Percentiles rank a stretch among this genome's conserved stretches.
Conservation (phyloP, 1,284 basidiomycete species). For the Xanthoconium separans region DNA sequence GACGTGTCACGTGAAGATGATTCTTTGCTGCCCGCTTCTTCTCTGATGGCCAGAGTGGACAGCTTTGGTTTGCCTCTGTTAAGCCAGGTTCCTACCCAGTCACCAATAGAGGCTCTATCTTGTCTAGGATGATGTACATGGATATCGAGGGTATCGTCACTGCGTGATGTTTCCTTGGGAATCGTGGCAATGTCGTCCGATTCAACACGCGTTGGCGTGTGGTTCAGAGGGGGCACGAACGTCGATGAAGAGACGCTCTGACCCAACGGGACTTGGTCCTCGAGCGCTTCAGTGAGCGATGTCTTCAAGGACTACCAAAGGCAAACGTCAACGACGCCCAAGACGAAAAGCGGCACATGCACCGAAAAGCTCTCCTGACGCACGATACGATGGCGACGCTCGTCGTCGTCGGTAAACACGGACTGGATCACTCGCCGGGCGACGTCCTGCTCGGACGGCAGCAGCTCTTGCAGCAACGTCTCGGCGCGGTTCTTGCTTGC, state of each 20-base stretch:
- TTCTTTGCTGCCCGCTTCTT: conserved; percentile 20
- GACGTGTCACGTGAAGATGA: conserved; percentile 24
- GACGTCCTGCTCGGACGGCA: conserved; percentile 59
- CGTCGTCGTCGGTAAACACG: conserved; percentile 65
- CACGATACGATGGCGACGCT: conserved; percentile 46
- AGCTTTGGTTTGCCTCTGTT: conserved; percentile 41
- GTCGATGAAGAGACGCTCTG: conserved; percentile 31
- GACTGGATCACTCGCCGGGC: conserved; percentile 64
- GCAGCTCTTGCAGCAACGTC: conserved; percentile 54
- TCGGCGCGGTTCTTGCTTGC: conserved; percentile 49
- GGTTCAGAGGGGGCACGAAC: conserved; percentile 1
- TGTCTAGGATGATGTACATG: conserved; percentile 14
- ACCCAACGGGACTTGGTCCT: conserved; percentile 52
- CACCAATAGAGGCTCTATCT: conserved; percentile 44
- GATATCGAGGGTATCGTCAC: conserved; percentile 11
- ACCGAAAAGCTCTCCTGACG: conserved; percentile 59
- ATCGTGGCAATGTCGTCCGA: background rate
- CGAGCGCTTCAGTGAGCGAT: conserved; percentile 69
- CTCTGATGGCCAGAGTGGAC: conserved; percentile 18
- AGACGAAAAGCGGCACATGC: conserved; percentile 22
- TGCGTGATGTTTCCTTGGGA: conserved; percentile 7
- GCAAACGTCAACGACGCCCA: conserved; percentile 12
- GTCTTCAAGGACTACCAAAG: conserved; percentile 58
- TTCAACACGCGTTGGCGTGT: background rate
- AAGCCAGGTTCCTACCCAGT: conserved; percentile 72